Conservation (phyloP, 2,329 filamentous ascomycete genomes). For the Diaporthe citrichinensis region DNA sequence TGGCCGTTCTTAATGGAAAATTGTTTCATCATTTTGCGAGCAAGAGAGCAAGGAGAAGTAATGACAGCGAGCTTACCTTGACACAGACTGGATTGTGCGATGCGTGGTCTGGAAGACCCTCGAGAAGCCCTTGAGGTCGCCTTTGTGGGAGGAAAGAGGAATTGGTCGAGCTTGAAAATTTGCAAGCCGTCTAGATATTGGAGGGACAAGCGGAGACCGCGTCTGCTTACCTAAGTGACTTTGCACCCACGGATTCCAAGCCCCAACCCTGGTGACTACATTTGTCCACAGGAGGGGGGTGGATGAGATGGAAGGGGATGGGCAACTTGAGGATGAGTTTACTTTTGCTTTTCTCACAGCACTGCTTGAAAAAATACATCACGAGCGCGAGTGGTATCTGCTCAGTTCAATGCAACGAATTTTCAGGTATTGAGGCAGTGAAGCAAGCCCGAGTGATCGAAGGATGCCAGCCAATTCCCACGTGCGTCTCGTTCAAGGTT, state of each 20-base stretch:
- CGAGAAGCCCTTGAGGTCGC: background rate
- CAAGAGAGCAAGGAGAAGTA: background rate
- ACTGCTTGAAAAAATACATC: too few relatives aligned
- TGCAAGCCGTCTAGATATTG: background rate
- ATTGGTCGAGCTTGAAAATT: background rate
- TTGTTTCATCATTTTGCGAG: constrained; percentile 43
- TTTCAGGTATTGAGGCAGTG: too few relatives aligned
- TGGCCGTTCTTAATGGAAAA: constrained; percentile 46
- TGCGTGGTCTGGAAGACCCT: background rate
- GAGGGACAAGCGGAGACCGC: background rate
- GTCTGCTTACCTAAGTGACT: constrained; percentile 1
- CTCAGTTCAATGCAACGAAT: too few relatives aligned
- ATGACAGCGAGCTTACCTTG: constrained; percentile 25
- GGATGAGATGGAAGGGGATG: background rate
- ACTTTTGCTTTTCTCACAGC: background rate
- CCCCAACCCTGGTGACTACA: constrained; percentile 1
- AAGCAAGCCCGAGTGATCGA: too few relatives aligned
- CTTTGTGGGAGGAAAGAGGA: background rate
- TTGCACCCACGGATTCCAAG: too few relatives aligned
- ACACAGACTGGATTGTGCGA: background rate
- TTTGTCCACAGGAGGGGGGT: background rate
- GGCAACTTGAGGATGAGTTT: background rate
- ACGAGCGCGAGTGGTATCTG: too few relatives aligned
- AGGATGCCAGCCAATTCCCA: too few relatives aligned
- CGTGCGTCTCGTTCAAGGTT: too few relatives aligned